A percentile compares a stretch with the other conserved stretches of the same genome.
Evolutionary conservation across 176 grass and related monocot genomes (phyloP).

Genomic region (Raddia distichophylla): DNA sequence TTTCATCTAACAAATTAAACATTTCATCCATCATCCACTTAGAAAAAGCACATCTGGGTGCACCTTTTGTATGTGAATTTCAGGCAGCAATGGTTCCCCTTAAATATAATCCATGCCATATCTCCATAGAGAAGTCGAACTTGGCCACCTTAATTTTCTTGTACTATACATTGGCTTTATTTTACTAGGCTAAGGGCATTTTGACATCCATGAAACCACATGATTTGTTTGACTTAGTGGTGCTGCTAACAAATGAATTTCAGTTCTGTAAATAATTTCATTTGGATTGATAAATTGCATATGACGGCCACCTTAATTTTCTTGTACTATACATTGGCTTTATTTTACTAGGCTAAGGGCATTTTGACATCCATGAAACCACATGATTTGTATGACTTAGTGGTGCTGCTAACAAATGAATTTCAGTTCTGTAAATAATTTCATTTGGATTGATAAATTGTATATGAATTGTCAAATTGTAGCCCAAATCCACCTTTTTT

Average conservation of each 20-base stretch:
- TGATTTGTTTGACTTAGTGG: neutral
- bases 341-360: slow-evolving; percentile 8
- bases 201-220: slow-evolving; percentile 23
- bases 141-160: neutral
- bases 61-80: neutral
- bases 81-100: neutral
- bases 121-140: neutral
- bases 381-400: neutral
- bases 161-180: slow-evolving; percentile 19
- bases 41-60: slow-evolving; percentile 9
- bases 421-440: slow-evolving; percentile 19
- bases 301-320: neutral
- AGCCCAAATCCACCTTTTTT: neutral
- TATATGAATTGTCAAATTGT: slow-evolving; percentile 1
- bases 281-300: too few relatives aligned
- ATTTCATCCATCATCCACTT: neutral
- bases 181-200: slow-evolving; percentile 1
- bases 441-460: slow-evolving; percentile 13
- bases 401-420: slow-evolving; percentile 21
- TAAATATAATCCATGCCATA: neutral
- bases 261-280: slow-evolving; percentile 23
- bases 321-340: neutral
- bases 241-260: slow-evolving; percentile 18
- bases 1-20: neutral
- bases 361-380: slow-evolving; percentile 19